A percentile compares a stretch with the other conserved stretches of the same genome.
Evolutionary conservation across 2,329 filamentous ascomycete genomes (phyloP).

Genomic region (Phaeosphaeria sp.): DNA sequence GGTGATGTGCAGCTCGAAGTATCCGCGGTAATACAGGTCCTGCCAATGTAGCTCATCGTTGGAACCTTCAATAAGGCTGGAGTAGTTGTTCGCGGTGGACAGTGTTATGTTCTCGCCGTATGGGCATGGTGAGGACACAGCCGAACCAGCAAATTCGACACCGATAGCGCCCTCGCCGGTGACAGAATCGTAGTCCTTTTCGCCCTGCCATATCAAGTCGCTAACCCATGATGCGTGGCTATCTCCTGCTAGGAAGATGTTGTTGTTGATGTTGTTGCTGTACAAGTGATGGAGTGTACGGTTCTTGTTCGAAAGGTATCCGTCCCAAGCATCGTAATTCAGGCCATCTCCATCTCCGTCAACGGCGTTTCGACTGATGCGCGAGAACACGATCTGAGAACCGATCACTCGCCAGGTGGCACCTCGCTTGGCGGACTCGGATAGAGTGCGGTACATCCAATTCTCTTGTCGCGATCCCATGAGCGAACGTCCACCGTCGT

Average conservation of each 20-base stretch:
- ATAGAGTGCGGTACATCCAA: constrained; percentile 64
- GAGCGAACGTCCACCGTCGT: constrained; percentile 71
- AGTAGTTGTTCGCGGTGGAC: constrained; percentile 55
- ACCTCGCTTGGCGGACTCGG: constrained; percentile 66
- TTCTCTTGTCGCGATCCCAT: constrained; percentile 77
- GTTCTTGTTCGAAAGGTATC: constrained; percentile 74
- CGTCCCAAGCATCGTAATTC: constrained; percentile 69
- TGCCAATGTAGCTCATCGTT: constrained; percentile 76
- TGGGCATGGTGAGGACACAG: constrained; percentile 67
- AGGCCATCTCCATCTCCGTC: constrained; percentile 55
- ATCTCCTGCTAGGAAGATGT: constrained; percentile 75
- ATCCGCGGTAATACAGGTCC: constrained; percentile 76
- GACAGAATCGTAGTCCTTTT: constrained; percentile 47
- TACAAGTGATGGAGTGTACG: constrained; percentile 72
- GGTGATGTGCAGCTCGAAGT: constrained; percentile 68
- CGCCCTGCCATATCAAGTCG: constrained; percentile 55
- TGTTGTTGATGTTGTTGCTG: constrained; percentile 73
- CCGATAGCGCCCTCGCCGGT: constrained; percentile 53
- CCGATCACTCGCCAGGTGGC: constrained; percentile 75
- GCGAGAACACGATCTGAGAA: constrained; percentile 73
- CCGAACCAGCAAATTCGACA: constrained; percentile 67
- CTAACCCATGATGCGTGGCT: constrained; percentile 68
- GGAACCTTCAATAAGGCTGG: constrained; percentile 41
- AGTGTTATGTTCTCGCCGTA: constrained; percentile 67
- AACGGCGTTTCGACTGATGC: constrained; percentile 57